These are phyloP conservation scores for Carallia pectinifolia DNA, from an alignment of 345 rosid species.

Conservation along the genomic window DNA sequence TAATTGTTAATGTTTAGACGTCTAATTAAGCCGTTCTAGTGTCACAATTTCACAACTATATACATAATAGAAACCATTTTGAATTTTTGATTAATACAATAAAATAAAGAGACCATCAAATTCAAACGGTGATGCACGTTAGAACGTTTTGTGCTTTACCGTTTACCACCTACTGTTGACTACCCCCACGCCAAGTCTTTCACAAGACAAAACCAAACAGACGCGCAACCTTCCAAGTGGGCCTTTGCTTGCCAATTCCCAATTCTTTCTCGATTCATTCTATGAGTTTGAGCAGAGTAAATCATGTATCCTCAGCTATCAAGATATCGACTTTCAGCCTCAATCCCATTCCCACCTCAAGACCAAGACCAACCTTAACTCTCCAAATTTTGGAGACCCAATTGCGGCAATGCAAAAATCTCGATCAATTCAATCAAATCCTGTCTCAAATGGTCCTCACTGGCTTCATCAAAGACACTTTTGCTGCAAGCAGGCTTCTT, in stretches of 20 bases:
- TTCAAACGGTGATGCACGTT: no score
- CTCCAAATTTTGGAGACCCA: conserved; percentile 37
- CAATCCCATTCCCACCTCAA: conserved; percentile 10
- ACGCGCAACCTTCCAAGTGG: no score
- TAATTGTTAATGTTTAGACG: no score
- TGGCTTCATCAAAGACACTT: conserved; percentile 42
- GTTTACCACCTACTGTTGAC: no score
- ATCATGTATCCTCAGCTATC: conserved; percentile 3
- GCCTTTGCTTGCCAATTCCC: background rate
- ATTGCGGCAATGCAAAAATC: conserved; percentile 36
- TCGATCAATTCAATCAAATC: conserved; percentile 49
- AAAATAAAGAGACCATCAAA: no score
- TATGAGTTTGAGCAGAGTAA: conserved; percentile 16
- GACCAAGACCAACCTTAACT: conserved; percentile 30
- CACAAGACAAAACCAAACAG: no score
- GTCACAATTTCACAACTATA: no score
- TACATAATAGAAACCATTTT: no score
- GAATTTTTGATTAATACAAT: no score
- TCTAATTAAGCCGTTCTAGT: no score
- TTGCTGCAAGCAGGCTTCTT: conserved; percentile 47
- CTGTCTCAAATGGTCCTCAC: conserved; percentile 51
- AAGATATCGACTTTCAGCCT: background rate
- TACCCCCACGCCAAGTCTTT: no score
- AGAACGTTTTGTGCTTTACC: no score
- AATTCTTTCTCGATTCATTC: background rate